A percentile compares a stretch with the other conserved stretches of the same genome.
phyloP scores from a whole-genome alignment of 768 basidiomycete genomes.

The Tubosaeta sp. region DNA sequence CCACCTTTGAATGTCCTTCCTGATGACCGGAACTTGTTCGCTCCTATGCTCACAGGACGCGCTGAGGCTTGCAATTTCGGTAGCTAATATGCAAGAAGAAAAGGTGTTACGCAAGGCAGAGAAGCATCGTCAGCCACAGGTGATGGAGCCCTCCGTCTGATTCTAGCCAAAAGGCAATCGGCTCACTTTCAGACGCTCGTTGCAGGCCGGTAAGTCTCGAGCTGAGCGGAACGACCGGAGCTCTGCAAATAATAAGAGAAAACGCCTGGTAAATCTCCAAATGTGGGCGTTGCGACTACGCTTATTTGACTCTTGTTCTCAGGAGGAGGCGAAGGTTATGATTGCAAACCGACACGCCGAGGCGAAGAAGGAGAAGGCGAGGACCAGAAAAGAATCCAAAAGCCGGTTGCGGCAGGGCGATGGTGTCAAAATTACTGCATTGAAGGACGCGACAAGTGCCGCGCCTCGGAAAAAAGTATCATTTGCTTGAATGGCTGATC shows the following conservation, averaged over 20 bases:
- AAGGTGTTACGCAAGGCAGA: conserved; percentile 37
- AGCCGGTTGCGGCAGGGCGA: conserved; percentile 10
- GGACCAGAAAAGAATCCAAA: conserved; percentile 24
- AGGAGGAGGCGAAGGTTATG: conserved; percentile 42
- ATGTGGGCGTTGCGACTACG: conserved; percentile 5
- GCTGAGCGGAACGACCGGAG: conserved; percentile 24
- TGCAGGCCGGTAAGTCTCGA: conserved; percentile 28
- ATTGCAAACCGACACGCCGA: conserved; percentile 35
- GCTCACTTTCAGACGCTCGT: conserved; percentile 12
- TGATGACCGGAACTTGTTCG: conserved; percentile 19
- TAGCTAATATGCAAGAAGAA: conserved; percentile 44
- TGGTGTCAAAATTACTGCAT: conserved; percentile 10
- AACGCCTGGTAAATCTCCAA: conserved; percentile 35
- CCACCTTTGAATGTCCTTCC: conserved; percentile 2
- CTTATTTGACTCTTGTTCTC: conserved; percentile 13
- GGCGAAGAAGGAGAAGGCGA: conserved; percentile 38
- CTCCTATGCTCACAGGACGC: conserved; percentile 37
- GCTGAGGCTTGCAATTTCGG: conserved; percentile 42
- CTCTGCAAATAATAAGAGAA: conserved; percentile 29
- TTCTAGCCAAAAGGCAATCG: conserved; percentile 15
- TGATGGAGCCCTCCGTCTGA: conserved; percentile 11
- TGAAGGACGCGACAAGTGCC: conserved; percentile 5
- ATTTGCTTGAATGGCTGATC: conserved; percentile 24
- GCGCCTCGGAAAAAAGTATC: conserved; percentile 33
- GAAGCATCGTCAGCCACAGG: conserved; percentile 40